Conservation (phyloP, 108 stramenopile species). For the Skeletonema potamos region DNA sequence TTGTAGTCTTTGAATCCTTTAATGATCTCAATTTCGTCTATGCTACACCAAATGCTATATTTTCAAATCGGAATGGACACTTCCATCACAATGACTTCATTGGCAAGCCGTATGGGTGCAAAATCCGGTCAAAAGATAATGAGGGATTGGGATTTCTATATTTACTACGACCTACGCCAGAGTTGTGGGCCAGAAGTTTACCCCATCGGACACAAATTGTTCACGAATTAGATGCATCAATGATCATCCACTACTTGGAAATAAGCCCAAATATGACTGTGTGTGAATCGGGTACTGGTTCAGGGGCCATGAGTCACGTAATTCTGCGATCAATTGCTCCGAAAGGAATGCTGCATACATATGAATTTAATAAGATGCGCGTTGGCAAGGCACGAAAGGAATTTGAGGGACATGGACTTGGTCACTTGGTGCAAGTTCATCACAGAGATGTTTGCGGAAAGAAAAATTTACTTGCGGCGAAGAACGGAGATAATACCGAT, state of each 20-base stretch:
- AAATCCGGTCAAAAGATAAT: constrained; percentile 74
- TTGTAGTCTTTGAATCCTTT: constrained; percentile 87
- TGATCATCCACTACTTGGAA: constrained; percentile 80
- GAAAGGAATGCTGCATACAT: constrained; percentile 85
- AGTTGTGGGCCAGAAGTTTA: constrained; percentile 86
- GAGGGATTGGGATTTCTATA: constrained; percentile 80
- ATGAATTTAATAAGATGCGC: constrained; percentile 90
- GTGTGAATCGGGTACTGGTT: constrained; percentile 91
- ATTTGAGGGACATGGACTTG: constrained; percentile 77
- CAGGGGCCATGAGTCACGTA: constrained; percentile 83
- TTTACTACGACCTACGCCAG: constrained; percentile 87
- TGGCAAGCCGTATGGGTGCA: constrained; percentile 83
- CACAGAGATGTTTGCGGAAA: constrained; percentile 89
- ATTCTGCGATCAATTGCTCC: constrained; percentile 90
- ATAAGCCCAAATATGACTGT: constrained; percentile 88
- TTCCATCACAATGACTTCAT: constrained; percentile 91
- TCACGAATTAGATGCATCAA: constrained; percentile 85
- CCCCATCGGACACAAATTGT: constrained; percentile 94
- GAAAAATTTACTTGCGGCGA: neutral
- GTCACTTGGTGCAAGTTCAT: constrained; percentile 72
- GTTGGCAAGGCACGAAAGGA: constrained; percentile 81
- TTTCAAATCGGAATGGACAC: constrained; percentile 85
- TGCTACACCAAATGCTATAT: constrained; percentile 62
- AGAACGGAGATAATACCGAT: constrained; percentile 1
- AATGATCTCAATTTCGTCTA: constrained; percentile 84